Percentiles rank a stretch among this genome's conserved stretches.
Evolutionary conservation across 1,284 basidiomycete genomes (phyloP).

Genomic region (Marasmius fiardii): DNA sequence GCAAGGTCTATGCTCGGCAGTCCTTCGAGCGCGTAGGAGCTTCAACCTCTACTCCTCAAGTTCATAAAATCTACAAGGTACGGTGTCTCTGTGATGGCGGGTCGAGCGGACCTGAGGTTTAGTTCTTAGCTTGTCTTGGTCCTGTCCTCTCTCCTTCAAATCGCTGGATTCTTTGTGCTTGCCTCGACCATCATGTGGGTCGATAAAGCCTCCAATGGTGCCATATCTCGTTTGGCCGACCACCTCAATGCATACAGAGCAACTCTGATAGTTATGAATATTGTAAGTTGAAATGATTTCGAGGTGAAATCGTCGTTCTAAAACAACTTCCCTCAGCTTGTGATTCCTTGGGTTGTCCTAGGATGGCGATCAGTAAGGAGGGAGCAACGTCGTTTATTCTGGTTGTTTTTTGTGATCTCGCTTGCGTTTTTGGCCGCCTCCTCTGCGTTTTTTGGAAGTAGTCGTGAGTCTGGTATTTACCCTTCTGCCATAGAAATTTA

Average conservation of each 20-base stretch:
- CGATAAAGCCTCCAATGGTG: constrained; percentile 39
- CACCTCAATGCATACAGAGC: constrained; percentile 36
- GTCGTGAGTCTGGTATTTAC: constrained; percentile 25
- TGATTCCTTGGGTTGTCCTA: constrained; percentile 46
- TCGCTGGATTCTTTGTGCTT: constrained; percentile 49
- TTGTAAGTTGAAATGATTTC: constrained; percentile 30
- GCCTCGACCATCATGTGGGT: constrained; percentile 50
- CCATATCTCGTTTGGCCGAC: constrained; percentile 27
- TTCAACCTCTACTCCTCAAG: constrained; percentile 26
- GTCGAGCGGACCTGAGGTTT: background rate
- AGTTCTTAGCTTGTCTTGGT: constrained; percentile 40
- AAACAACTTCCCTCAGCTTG: constrained; percentile 27
- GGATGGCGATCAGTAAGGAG: constrained; percentile 47
- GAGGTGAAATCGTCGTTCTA: background rate
- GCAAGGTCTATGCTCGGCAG: constrained; percentile 43
- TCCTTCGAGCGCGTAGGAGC: constrained; percentile 52
- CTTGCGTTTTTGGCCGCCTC: constrained; percentile 36
- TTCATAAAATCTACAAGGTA: constrained; percentile 48
- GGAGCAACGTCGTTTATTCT: constrained; percentile 40
- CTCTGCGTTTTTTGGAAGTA: constrained; percentile 40
- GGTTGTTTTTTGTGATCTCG: constrained; percentile 40
- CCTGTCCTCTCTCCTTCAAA: constrained; percentile 47
- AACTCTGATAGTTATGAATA: constrained; percentile 35
- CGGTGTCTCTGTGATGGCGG: background rate
- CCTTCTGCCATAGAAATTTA: background rate